Conservation (phyloP, 495 filamentous ascomycete species). For the Lophium mytilinum region DNA sequence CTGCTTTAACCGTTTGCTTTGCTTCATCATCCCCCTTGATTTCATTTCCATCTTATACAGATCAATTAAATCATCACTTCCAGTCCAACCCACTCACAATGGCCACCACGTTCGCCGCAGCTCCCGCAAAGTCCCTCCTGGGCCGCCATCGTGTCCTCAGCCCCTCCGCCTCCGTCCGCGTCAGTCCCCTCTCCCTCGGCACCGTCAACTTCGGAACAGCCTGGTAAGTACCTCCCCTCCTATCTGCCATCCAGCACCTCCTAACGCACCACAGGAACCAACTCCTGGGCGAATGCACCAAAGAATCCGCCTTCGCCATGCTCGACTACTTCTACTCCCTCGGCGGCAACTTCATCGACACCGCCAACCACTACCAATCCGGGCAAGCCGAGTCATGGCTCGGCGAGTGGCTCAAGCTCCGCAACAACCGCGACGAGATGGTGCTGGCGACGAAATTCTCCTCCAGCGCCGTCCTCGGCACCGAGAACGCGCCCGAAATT, state of each 20-base stretch:
- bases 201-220: constrained; percentile 53
- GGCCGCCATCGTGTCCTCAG: constrained; percentile 39
- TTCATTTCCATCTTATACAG: no score
- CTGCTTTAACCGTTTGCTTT: no score
- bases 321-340: constrained; percentile 55
- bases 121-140: constrained; percentile 1
- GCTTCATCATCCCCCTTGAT: no score
- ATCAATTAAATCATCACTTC: no score
- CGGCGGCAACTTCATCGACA: constrained; percentile 77
- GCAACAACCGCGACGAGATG: constrained; percentile 49
- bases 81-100: no score
- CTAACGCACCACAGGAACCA: not conserved
- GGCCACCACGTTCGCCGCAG: no score
- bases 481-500: not conserved
- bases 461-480: constrained; percentile 7
- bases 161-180: constrained; percentile 47
- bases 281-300: constrained; percentile 44
- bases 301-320: constrained; percentile 51
- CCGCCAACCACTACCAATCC: constrained; percentile 50
- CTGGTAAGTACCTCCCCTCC: constrained; percentile 37
- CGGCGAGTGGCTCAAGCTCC: constrained; percentile 63
- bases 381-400: constrained; percentile 66
- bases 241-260: not conserved
- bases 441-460: constrained; percentile 70
- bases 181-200: constrained; percentile 49